Evolutionary conservation across 768 basidiomycete genomes (phyloP), one percentile per base, ranked within the genome.

Genomic region (Xerocomellus intermedius): DNA sequence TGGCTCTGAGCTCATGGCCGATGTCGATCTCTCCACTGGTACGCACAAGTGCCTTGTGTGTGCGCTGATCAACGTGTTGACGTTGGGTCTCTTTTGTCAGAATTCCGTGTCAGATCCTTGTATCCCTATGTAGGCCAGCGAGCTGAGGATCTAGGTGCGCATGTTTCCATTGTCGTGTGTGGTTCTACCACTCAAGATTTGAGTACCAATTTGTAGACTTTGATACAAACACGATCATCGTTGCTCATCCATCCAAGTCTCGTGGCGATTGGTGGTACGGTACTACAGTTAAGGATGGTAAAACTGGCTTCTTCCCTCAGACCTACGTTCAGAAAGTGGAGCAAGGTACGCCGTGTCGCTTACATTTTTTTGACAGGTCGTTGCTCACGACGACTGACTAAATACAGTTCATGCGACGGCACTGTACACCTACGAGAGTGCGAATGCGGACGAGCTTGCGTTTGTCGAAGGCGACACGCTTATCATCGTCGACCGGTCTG

Each of bases 261-360:
- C 84, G 80, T 19, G 85, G 89, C 37, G 91, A 93, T 58, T 98
- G 97, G 97, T 96, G 93, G 91, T 91, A 89, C 67, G 94, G 94
- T 26, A 89, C 78, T 5, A 69, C 81, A 16, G 72, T 85, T 32
- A 82, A 77, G 51, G 82, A 77, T 49, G 85, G 87, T 19, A 83
- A 81, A 64, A 77, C 81, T 33, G 97, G 97, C 1, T 84, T 95
- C 75, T 92, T 98, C 83, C 96, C 96, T 1, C 85, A 86, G 68
- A 85, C 86, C 2, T 98, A 96, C 64, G 87, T 96, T 12, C 83
- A 91, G 61, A 80, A 82, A 63, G 71, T 94, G 30, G 77, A 83
- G 36, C 71, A 80, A 57, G 75, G 94, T 93, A 41, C 28, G 53
- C 35, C 36, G 43, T 39, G 7, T 6, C 35, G 2, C 7, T 21